Evolutionary conservation across 768 basidiomycete genomes (phyloP).

Genomic region (Boletus fagicola): DNA sequence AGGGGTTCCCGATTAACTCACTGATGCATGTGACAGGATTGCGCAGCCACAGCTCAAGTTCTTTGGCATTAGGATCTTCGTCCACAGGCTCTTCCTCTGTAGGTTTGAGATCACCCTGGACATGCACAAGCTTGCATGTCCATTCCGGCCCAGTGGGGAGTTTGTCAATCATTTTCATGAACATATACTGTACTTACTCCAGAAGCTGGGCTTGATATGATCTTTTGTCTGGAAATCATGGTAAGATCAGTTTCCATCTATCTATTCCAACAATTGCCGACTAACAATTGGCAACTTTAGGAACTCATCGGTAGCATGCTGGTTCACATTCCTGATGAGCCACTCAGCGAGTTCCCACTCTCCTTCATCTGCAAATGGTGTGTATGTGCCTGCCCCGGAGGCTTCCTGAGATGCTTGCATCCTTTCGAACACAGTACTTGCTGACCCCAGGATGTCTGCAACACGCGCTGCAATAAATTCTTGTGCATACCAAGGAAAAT

Average conservation of each 20-base stretch:
- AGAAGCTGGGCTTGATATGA: too few relatives aligned
- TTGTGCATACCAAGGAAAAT: background rate
- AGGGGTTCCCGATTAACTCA: background rate
- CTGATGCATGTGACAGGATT: background rate
- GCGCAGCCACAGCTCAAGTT: background rate
- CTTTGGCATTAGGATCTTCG: background rate
- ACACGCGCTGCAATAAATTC: background rate
- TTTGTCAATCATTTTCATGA: background rate
- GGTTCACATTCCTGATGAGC: too few relatives aligned
- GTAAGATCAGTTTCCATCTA: too few relatives aligned
- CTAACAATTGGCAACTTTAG: too few relatives aligned
- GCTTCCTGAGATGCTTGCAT: background rate
- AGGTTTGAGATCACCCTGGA: background rate
- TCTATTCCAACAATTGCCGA: too few relatives aligned
- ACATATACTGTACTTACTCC: background rate
- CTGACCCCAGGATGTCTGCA: background rate
- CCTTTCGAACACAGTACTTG: background rate
- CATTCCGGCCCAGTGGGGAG: background rate
- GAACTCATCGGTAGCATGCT: too few relatives aligned
- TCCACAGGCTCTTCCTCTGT: background rate
- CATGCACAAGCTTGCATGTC: background rate
- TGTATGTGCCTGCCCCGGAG: background rate
- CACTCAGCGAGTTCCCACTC: too few relatives aligned
- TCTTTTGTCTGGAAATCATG: too few relatives aligned
- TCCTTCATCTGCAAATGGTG: too few relatives aligned